A percentile compares a stretch with the other conserved stretches of the same genome.
Evolutionary conservation across 169 alveolate genomes (phyloP).

Genomic region (Plasmodium gonderi): DNA sequence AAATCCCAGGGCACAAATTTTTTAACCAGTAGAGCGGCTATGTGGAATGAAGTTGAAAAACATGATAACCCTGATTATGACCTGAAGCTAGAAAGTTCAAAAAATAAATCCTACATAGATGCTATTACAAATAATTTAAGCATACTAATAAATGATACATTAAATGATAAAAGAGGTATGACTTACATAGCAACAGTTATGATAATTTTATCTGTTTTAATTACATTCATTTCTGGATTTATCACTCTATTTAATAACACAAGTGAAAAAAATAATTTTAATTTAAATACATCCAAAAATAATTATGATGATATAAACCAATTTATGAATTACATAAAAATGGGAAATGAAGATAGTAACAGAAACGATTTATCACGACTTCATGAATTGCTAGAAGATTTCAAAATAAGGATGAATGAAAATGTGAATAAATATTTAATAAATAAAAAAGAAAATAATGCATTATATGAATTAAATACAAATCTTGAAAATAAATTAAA

Average conservation of each 20-base stretch:
- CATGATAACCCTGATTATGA: conserved; percentile 61
- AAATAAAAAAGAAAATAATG: conserved; percentile 5
- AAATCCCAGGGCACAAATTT: background rate
- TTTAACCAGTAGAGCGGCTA: conserved; percentile 64
- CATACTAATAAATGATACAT: conserved; percentile 18
- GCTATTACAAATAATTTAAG: background rate
- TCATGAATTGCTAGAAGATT: conserved; percentile 16
- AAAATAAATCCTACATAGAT: conserved; percentile 20
- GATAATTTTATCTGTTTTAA: conserved; percentile 37
- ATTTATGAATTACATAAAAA: conserved; percentile 25
- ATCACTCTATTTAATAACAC: conserved; percentile 16
- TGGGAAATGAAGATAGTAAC: conserved; percentile 13
- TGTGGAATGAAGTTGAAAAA: conserved; percentile 71
- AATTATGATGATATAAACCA: conserved; percentile 47
- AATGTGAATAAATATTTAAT: background rate
- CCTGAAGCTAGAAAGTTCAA: conserved; percentile 58
- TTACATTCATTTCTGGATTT: conserved; percentile 63
- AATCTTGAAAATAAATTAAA: conserved; percentile 29
- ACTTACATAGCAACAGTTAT: conserved; percentile 50
- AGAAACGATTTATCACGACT: background rate
- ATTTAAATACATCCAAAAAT: conserved; percentile 13
- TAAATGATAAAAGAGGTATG: conserved; percentile 72
- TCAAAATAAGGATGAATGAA: conserved; percentile 29
- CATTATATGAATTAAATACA: conserved; percentile 4
- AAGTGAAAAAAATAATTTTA: conserved; percentile 5